phyloP scores from a whole-genome alignment of 768 basidiomycete genomes.

The Leucosporidium yakuticum region DNA sequence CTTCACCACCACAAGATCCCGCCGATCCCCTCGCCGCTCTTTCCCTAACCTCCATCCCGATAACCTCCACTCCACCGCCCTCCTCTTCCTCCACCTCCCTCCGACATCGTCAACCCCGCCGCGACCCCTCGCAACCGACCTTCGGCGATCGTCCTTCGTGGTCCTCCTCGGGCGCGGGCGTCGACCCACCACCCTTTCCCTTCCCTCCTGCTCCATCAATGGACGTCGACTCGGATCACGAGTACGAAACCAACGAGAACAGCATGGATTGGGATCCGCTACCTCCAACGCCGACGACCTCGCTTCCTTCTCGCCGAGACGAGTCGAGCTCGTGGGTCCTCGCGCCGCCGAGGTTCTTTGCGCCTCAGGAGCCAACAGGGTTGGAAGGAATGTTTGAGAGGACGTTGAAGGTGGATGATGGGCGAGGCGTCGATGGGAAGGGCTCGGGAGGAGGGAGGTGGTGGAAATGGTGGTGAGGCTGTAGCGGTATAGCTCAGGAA shows the following conservation, averaged over 20 bases:
- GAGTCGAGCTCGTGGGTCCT: background rate
- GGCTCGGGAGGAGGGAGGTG: background rate
- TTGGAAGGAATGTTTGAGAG: constrained; percentile 24
- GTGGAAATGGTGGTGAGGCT: background rate
- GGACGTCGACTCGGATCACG: constrained; percentile 2
- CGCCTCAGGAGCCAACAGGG: constrained; percentile 25
- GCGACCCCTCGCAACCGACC: background rate
- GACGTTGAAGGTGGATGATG: background rate
- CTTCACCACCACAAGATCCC: background rate
- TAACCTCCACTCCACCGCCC: constrained; percentile 5
- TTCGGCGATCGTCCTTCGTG: background rate
- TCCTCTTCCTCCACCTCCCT: constrained; percentile 4
- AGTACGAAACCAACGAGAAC: constrained; percentile 13
- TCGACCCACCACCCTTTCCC: background rate
- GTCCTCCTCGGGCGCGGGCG: background rate
- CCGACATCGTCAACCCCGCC: background rate
- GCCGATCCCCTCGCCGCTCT: background rate
- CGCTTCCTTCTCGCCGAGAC: background rate
- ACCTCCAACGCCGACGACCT: background rate
- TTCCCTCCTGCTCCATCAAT: background rate
- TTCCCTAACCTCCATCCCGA: background rate
- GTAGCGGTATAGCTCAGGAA: background rate
- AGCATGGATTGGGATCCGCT: constrained; percentile 30
- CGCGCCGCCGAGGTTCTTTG: constrained; percentile 13
- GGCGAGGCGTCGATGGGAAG: background rate